A percentile compares a stretch with the other conserved stretches of the same genome.
phyloP scores from a whole-genome alignment of 176 grass and related monocot species.

The Tillandsia fasciculata region DNA sequence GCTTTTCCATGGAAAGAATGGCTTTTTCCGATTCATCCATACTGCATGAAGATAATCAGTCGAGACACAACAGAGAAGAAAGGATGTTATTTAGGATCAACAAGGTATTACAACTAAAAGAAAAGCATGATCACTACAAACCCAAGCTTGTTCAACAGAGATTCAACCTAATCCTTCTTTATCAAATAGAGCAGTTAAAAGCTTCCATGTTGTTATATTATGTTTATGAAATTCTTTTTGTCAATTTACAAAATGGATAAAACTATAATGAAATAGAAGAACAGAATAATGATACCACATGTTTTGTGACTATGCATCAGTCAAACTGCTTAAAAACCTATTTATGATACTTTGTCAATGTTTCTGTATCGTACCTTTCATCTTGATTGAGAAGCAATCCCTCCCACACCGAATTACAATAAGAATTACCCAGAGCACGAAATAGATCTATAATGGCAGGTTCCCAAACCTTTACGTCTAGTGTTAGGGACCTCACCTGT shows the following conservation, averaged over 20 bases:
- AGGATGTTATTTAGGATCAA: not conserved
- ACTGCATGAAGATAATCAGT: constrained; percentile 29
- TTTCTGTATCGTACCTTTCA: constrained; percentile 41
- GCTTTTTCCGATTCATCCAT: constrained; percentile 41
- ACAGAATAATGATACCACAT: too few species aligned
- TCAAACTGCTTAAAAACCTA: not conserved
- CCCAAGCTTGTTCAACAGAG: not conserved
- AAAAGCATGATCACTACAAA: not conserved
- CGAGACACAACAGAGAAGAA: not conserved
- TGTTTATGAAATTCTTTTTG: not conserved
- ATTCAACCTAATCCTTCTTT: not conserved
- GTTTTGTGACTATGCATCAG: not conserved
- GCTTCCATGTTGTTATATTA: not conserved
- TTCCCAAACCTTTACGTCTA: constrained; percentile 97
- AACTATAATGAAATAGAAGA: too few species aligned
- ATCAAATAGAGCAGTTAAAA: not conserved
- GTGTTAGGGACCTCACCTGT: constrained; percentile 79
- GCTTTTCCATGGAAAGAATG: constrained; percentile 61
- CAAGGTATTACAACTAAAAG: not conserved
- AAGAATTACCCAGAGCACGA: constrained; percentile 72
- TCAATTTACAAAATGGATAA: too few species aligned
- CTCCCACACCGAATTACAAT: constrained; percentile 94
- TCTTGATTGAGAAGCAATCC: constrained; percentile 64
- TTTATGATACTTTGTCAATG: not conserved
- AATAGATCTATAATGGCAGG: constrained; percentile 81